Base-by-base conservation (phyloP, 2,329 filamentous ascomycete species). In the Phyllosticta citribraziliensis region DNA sequence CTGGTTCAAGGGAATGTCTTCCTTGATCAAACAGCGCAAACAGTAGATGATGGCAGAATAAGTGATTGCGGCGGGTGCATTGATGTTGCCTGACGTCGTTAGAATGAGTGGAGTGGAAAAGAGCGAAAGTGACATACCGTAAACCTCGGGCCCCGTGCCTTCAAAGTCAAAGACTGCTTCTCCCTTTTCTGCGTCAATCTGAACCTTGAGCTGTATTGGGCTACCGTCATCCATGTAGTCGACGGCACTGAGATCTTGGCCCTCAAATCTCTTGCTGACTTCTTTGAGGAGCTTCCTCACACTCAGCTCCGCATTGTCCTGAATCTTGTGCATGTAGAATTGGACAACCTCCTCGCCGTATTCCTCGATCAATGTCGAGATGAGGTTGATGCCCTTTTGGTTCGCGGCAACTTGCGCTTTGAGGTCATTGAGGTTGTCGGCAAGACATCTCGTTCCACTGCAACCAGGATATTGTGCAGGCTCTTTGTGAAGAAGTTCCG, bases 211-310 rank as follows among this genome's bases (percentile, higher is more conserved):
- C 57, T 82, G 79, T 67, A 95, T 93, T 0, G 89, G 88, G 10
- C 83, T 88, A 25, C 90, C 90, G 67, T 95, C 90, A 67, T 95
- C 91, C 88, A 95, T 94, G 76, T 86, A 90, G 69, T 96, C 90
- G 1, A 86, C 79, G 0, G 91, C 88, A 8, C 83, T 81, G 0
- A 95, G 80, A n/a, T 88, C 84, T 62, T 84, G 80, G 2, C 87
- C 87, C 65, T 84, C 80, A 66, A 91, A 89, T 24, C 84, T 80
- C 64, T 81, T 81, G 67, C 84, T 81, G n/a, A 93, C 85, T 2
- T 83, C 78, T 68, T 88, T 91, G 27, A 95, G 79, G 5, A 95
- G 79, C 57, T 82, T 83, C 19, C 88, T 83, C 0, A 96, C 91
- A 33, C 86, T 87, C 1, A 84, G 78, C 67, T 91, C 89, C 0